phyloP scores from a whole-genome alignment of 2,329 filamentous ascomycete species.

The Chaetomium sp. region DNA sequence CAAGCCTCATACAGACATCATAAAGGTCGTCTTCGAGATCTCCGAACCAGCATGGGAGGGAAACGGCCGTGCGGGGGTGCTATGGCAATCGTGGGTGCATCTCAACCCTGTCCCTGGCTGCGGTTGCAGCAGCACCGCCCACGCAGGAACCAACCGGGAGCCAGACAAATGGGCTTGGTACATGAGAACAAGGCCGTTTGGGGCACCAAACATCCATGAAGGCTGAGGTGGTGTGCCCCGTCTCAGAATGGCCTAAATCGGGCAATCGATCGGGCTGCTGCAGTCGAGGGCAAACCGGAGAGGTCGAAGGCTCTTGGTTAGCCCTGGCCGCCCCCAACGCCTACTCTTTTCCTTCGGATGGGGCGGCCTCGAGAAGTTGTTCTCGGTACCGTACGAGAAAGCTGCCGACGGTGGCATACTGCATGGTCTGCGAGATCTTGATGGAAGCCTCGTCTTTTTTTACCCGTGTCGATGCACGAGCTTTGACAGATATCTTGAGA shows the following conservation, averaged over 20 bases:
- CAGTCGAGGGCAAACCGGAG: too few species aligned
- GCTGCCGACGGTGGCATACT: too few species aligned
- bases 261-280: too few species aligned
- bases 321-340: too few species aligned
- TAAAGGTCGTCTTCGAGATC: not conserved
- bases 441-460: too few species aligned
- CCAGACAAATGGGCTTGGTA: not conserved
- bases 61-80: conserved; percentile 13
- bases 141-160: conserved; percentile 9
- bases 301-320: too few species aligned
- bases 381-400: too few species aligned
- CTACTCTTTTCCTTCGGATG: too few species aligned
- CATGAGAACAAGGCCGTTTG: not conserved
- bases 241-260: not conserved
- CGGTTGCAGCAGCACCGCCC: conserved; percentile 2
- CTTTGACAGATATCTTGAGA: too few species aligned
- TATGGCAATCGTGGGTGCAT: not conserved
- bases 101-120: not conserved
- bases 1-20: not conserved
- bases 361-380: too few species aligned
- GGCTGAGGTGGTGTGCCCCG: conserved; percentile 1
- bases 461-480: too few species aligned
- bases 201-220: conserved; percentile 4
- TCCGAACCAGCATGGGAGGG: conserved; percentile 3
- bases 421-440: too few species aligned